Base-by-base conservation (phyloP, 2,329 filamentous ascomycete species). In the Xylaria sp. region DNA sequence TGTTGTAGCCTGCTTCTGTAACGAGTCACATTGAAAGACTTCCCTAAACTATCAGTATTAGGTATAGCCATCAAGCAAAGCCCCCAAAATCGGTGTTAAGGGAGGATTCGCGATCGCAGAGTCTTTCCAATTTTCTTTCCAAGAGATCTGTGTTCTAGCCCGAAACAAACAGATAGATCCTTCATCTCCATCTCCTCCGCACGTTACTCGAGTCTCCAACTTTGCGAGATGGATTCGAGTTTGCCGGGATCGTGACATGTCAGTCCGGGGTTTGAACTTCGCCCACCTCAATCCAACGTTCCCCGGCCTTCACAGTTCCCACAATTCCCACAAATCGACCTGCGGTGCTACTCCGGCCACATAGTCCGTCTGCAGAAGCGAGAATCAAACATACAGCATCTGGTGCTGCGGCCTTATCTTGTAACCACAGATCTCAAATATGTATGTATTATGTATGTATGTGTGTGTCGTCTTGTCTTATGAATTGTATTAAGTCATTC, bases 81-180 rank as follows among this genome's bases (percentile, higher is more conserved):
- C 16, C 42, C 44, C 37, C n/a, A 42, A 44, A 57, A 47, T 50
- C 16, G 25, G 44, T 10, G 54, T 40, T 25, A 27, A 53, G 32
- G 32, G 58, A 42, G 51, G 59, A 61, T 18, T 35, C 48, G 60
- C 69, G 75, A 76, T 76, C 75, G 75, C 75, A 76, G 68, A 76
- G 72, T 76, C 70, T 53, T 76, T 75, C 75, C 74, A 54, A 35
- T 53, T 60, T 58, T 18, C 50, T 53, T 60, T 58, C 18, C 50
- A 50, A 59, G 27, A 53, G 23, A 62, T 58, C 60, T 58, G 5
- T 66, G 55, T 29, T 66, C 63, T 72, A 73, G 69, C 67, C 70
- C 64, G 37, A 48, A 61, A 64, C 63, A 35, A 53, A 57, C 57
- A 23, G 25, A 44, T 47, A 44, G 16, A 18, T 44, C 40, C 53